A percentile compares a stretch with the other conserved stretches of the same genome.
phyloP scores from a whole-genome alignment of 2,329 filamentous ascomycete genomes.

The Colletotrichum tropicale region DNA sequence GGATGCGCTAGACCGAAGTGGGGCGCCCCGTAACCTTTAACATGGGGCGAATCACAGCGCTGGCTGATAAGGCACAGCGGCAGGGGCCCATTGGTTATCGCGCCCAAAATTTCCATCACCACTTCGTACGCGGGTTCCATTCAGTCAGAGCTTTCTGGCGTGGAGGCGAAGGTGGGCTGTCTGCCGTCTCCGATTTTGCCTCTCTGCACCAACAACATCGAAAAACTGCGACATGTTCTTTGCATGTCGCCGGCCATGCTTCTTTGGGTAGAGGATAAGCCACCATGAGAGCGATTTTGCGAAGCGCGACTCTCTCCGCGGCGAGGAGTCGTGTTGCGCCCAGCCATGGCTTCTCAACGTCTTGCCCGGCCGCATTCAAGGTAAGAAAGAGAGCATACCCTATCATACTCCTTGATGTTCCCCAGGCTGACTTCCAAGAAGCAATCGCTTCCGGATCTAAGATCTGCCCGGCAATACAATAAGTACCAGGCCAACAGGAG shows the following conservation, averaged over 20 bases:
- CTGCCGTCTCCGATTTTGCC: background rate
- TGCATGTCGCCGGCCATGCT: conserved; percentile 11
- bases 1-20: conserved; percentile 17
- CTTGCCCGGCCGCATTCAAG: conserved; percentile 1
- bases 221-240: background rate
- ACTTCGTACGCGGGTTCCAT: background rate
- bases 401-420: background rate
- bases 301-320: background rate
- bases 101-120: conserved; percentile 12
- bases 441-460: background rate
- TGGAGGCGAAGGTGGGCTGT: background rate
- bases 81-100: conserved; percentile 13
- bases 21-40: background rate
- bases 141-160: background rate
- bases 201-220: background rate
- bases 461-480: background rate
- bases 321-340: background rate
- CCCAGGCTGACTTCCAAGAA: background rate
- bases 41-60: background rate
- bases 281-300: conserved; percentile 20
- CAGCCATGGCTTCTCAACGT: conserved; percentile 19
- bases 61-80: background rate
- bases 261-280: background rate
- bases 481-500: background rate
- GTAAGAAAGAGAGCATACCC: background rate